Conservation (phyloP, 768 basidiomycete genomes). For the Mycena metata region DNA sequence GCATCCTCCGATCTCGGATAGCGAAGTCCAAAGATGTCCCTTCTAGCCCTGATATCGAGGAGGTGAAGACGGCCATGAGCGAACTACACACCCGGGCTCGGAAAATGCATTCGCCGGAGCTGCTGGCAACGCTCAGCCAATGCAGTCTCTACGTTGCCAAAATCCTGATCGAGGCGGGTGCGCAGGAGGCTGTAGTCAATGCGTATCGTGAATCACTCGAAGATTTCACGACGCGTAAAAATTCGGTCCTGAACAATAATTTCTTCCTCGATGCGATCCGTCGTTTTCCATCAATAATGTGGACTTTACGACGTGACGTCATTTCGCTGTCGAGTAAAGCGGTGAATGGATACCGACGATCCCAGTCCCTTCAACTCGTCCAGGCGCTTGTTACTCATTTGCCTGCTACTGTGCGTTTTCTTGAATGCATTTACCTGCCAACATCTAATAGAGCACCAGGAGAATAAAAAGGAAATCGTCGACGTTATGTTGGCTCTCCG, state of each 20-base stretch:
- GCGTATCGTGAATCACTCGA: constrained; percentile 75
- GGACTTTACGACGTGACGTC: constrained; percentile 74
- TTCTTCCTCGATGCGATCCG: constrained; percentile 87
- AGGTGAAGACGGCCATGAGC: constrained; percentile 62
- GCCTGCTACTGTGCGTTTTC: constrained; percentile 59
- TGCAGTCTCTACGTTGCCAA: constrained; percentile 80
- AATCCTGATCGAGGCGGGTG: constrained; percentile 57
- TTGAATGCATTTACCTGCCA: background rate
- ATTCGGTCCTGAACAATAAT: constrained; percentile 75
- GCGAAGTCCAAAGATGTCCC: constrained; percentile 81
- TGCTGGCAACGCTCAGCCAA: constrained; percentile 73
- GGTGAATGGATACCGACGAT: constrained; percentile 82
- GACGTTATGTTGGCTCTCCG: constrained; percentile 67
- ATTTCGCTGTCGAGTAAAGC: constrained; percentile 68
- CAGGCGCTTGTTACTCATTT: constrained; percentile 72
- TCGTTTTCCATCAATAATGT: constrained; percentile 73
- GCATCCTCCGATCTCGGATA: constrained; percentile 81
- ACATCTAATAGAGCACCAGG: constrained; percentile 39
- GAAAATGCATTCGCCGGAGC: constrained; percentile 71
- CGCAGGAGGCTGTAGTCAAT: constrained; percentile 60
- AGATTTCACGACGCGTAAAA: constrained; percentile 87
- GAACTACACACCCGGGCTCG: constrained; percentile 82
- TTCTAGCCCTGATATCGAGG: constrained; percentile 58
- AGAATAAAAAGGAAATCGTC: constrained; percentile 56
- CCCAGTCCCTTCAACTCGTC: constrained; percentile 81